These are phyloP conservation scores for Dictyostelium intermedium DNA, from an alignment of 78 protist genomes.

Conservation along the genomic window DNA sequence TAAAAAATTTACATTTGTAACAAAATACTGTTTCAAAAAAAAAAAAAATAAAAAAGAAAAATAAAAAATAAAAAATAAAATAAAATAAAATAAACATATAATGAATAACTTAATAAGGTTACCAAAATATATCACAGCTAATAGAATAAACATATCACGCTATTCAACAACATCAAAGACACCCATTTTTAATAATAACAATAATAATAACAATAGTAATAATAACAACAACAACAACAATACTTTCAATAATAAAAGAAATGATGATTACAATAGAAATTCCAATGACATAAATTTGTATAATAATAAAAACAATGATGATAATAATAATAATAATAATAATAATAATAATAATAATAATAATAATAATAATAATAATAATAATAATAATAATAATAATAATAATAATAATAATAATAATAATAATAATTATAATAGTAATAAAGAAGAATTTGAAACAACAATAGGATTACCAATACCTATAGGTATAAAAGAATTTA, in stretches of 20 bases:
- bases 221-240: neutral
- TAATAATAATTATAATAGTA: too few relatives aligned
- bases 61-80: too few relatives aligned
- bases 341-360: too few relatives aligned
- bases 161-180: neutral
- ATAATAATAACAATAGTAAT: neutral
- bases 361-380: neutral
- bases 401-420: too few relatives aligned
- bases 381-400: neutral
- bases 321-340: neutral
- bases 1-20: too few relatives aligned
- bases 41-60: too few relatives aligned
- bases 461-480: neutral
- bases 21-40: too few relatives aligned
- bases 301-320: neutral
- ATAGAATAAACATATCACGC: neutral
- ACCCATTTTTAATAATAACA: neutral
- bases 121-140: neutral
- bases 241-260: too few relatives aligned
- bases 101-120: neutral
- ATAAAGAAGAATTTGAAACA: too few relatives aligned
- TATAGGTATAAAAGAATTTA: neutral
- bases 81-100: neutral
- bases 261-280: too few relatives aligned
- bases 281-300: neutral